Evolutionary conservation across 371 early-diverging fungal genomes (phyloP).

Genomic region (Actinomortierella ambigua): DNA sequence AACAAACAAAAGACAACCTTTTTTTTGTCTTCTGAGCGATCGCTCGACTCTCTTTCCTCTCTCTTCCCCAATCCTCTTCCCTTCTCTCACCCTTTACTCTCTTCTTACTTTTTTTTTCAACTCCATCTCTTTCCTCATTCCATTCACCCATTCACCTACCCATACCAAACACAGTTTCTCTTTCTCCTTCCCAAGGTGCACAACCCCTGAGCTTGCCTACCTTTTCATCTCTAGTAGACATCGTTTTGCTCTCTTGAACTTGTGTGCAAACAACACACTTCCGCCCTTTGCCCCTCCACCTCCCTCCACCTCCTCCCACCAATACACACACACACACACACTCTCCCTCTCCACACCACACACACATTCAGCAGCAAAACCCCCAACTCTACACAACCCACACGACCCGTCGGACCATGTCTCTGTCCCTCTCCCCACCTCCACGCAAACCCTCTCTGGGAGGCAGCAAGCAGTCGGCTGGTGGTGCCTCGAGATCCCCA

Average conservation of each 20-base stretch:
- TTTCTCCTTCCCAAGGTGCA: slow-evolving; percentile 1
- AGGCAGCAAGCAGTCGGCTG: too few species aligned
- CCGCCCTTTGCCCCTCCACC: not conserved
- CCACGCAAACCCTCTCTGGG: not conserved
- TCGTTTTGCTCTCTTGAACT: slow-evolving; percentile 4
- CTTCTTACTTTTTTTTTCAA: not conserved
- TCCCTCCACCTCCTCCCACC: not conserved
- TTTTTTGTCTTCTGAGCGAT: not conserved
- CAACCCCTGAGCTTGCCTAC: not conserved
- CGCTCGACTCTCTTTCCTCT: not conserved
- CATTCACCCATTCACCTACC: not conserved
- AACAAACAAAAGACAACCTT: slow-evolving; percentile 2
- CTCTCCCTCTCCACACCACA: not conserved
- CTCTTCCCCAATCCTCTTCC: not conserved
- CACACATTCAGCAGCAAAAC: not conserved
- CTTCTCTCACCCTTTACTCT: slow-evolving; percentile 1
- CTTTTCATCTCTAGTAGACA: slow-evolving; percentile 1
- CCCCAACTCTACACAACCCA: not conserved
- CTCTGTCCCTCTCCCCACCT: not conserved
- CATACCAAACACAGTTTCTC: slow-evolving; percentile 4
- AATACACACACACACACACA: too few species aligned
- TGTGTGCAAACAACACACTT: not conserved
- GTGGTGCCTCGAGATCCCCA: slow-evolving; percentile 5
- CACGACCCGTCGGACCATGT: not conserved
- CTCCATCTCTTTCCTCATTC: slow-evolving; percentile 1